Conservation (phyloP, 495 filamentous ascomycete species). For the Ramalina peruviana region DNA sequence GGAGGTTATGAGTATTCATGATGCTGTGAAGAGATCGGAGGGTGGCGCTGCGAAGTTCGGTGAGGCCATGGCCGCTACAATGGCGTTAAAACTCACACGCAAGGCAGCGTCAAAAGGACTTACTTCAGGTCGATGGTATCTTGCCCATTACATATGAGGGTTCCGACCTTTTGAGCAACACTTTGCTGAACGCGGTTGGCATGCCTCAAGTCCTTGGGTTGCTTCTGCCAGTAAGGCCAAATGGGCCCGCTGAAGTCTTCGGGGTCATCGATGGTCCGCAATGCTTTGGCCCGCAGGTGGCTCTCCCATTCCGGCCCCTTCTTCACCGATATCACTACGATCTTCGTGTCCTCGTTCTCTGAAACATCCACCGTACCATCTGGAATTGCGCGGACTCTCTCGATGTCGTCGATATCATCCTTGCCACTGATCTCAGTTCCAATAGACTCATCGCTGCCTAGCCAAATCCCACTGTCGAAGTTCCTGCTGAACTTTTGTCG, state of each 20-base stretch:
- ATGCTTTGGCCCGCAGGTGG: not conserved
- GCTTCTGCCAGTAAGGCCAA: conserved; percentile 11
- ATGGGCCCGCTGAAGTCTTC: conserved; percentile 7
- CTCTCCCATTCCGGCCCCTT: not conserved
- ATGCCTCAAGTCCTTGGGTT: conserved; percentile 1
- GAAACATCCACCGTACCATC: not conserved
- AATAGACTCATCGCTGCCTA: conserved; percentile 44
- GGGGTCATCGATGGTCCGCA: conserved; percentile 2
- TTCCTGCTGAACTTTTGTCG: conserved; percentile 46
- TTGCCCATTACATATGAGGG: conserved; percentile 45
- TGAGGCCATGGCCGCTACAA: not conserved
- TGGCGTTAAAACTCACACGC: not conserved
- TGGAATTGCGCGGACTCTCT: not conserved
- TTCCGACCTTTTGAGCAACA: conserved; percentile 28
- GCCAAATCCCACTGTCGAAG: conserved; percentile 73
- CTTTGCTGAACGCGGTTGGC: conserved; percentile 16
- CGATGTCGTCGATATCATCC: not conserved
- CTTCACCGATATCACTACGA: not conserved
- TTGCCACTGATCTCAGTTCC: not conserved
- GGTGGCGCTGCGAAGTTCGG: too few species aligned
- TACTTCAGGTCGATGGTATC: conserved; percentile 56
- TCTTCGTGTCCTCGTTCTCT: not conserved
- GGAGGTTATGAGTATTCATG: conserved; percentile 17
- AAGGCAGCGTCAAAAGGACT: conserved; percentile 14
- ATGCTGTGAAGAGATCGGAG: not conserved